Evolutionary conservation across 176 grass and related monocot species (phyloP), one percentile per base, ranked within the genome.

Genomic region (Avena insularis): DNA sequence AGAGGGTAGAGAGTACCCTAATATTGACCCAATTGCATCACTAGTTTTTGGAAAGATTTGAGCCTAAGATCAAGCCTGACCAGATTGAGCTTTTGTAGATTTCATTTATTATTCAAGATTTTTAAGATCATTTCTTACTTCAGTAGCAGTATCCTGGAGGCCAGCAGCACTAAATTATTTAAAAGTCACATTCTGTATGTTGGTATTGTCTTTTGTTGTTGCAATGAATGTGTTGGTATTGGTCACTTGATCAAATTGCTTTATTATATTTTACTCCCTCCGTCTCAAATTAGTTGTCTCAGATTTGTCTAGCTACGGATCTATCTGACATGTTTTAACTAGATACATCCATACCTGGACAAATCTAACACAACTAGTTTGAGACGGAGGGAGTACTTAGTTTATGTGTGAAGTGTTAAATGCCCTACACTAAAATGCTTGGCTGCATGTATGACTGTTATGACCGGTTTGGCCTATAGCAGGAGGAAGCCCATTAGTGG

Each of bases 101-200:
- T 64, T 21, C 27, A 36, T 77, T 65, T 85, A 11, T 23, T 33
- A 51, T 36, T 63, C 11, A 53, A 51, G 11, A 23, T 20, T 64
- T 64, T 23, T 77, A 56, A 25, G 50, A 46, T 25, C 6, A 36
- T 83, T 59, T 83, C 14, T 72, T 71, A 55, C 49, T 59, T 79
- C 14, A 47, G 3, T 49, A 63, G 15, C 57, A 62, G 12, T 79
- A 70, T 45, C 8, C 36, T 77, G 29, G 72, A 84, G 47, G 0
- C 55, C 12, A 23, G 2, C 54, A 15, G 11, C 19, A 74, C 4
- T 25, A 0, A 51, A 23, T 50, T 50, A 84, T 36, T 20, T 36
- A 35, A 16, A 19, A 76, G 12, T 63, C 51, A n/a, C 10, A 49
- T 53, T 51, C 49, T 33, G 1, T 56, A 56, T 43, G 49, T 70